phyloP scores from a whole-genome alignment of 306 rosid species.

The Medicago arabica region DNA sequence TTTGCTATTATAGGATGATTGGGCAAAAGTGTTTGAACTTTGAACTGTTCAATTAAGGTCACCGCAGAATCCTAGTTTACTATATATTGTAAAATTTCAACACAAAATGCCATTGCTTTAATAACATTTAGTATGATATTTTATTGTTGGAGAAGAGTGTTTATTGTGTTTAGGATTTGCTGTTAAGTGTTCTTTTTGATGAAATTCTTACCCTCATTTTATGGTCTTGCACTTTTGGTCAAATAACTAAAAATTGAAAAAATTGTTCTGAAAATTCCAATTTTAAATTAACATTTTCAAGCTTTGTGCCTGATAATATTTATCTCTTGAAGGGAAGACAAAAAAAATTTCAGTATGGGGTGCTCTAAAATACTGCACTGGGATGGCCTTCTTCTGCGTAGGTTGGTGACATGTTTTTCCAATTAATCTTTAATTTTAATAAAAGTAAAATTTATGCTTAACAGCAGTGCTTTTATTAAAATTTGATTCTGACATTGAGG shows the following conservation, averaged over 20 bases:
- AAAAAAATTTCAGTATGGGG: conserved; percentile 74
- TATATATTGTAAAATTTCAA: conserved; percentile 11
- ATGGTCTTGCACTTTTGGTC: conserved; percentile 21
- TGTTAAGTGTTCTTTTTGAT: background rate
- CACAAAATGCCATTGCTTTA: conserved; percentile 7
- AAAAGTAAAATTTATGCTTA: conserved; percentile 1
- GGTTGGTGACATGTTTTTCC: conserved; percentile 59
- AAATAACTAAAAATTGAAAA: conserved; percentile 27
- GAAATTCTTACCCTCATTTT: conserved; percentile 29
- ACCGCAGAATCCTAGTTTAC: conserved; percentile 7
- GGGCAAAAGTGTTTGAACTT: conserved; percentile 16
- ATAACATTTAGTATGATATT: no score
- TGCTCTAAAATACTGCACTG: conserved; percentile 68
- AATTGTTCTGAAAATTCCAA: conserved; percentile 23
- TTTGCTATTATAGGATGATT: background rate
- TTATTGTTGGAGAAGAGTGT: no score
- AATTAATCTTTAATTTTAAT: background rate
- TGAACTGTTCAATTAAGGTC: conserved; percentile 11
- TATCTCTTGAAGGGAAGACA: conserved; percentile 62
- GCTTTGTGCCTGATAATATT: conserved; percentile 45
- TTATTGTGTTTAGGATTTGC: background rate
- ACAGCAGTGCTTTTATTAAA: background rate
- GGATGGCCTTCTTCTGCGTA: conserved; percentile 66
- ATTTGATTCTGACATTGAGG: conserved; percentile 41
- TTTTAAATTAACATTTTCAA: conserved; percentile 27